Conservation (phyloP, 441 rosid species). For the Erysimum pusillum region DNA sequence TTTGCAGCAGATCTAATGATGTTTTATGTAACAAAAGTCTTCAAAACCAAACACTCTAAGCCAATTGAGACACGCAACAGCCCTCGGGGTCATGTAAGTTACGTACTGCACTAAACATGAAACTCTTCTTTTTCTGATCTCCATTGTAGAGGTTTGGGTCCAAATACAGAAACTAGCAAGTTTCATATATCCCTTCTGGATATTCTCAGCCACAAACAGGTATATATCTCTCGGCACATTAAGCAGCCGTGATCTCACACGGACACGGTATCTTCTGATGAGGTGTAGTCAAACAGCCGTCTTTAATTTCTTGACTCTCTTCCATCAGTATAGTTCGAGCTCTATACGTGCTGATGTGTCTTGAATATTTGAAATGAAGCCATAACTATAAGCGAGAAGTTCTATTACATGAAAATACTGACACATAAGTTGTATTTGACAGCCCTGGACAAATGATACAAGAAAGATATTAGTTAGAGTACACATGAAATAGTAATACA, state of each 20-base stretch:
- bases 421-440: slow-evolving; percentile 51
- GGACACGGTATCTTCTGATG: slow-evolving; percentile 48
- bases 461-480: too few relatives aligned
- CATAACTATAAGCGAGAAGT: slow-evolving; percentile 64
- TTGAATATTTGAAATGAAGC: slow-evolving; percentile 50
- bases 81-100: slow-evolving; percentile 72
- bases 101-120: slow-evolving; percentile 59
- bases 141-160: slow-evolving; percentile 56
- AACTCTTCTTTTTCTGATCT: slow-evolving; percentile 51
- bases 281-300: too few relatives aligned
- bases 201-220: slow-evolving; percentile 76
- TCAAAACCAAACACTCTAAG: slow-evolving; percentile 66
- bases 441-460: too few relatives aligned
- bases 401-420: slow-evolving; percentile 63
- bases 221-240: slow-evolving; percentile 51
- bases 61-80: slow-evolving; percentile 62
- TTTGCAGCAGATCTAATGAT: too few relatives aligned
- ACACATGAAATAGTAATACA: too few relatives aligned
- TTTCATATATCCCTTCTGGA: slow-evolving; percentile 49
- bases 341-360: slow-evolving; percentile 46
- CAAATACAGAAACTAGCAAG: slow-evolving; percentile 64
- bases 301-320: slow-evolving; percentile 37
- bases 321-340: slow-evolving; percentile 62
- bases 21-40: slow-evolving; percentile 46
- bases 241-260: slow-evolving; percentile 56